Evolutionary conservation across 306 rosid species (phyloP), one percentile per base, ranked within the genome.

Genomic region (Citrullus amarus): DNA sequence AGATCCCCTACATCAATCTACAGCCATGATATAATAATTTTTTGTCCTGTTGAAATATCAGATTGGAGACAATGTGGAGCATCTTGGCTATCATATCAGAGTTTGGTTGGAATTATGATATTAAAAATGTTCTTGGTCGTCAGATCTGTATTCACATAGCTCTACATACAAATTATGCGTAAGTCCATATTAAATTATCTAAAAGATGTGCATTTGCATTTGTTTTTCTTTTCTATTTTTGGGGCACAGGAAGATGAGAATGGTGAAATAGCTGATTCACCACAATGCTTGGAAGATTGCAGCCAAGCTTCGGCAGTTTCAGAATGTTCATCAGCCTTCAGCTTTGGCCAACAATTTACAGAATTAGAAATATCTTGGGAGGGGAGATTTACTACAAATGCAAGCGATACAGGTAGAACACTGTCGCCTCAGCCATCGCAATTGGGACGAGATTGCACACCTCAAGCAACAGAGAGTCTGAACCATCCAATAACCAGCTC

Each of bases 161-260:
- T 20, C 32, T 32, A 60, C 67, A 28, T 15, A 34, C 12, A 34
- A 62, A 6, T 62, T 34, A 62, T 75, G 36, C 72, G 9, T 3
- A n/a, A 17, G 63, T 75, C 18, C 17, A 12, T 62, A 25, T 54
- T 77, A 41, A 41, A 60, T 43, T 65, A 51, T 57, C 46, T 53
- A 30, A 70, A 48, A 77, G n/a, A 74, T 56, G 25, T 73, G 53
- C 28, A 20, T 38, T 60, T 36, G 8, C 28, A 30, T 69, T 83
- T 89, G 39, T 84, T 76, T 16, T 34, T 3, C 1, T 43, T 18
- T 51, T 81, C 61, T 22, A 30, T 17, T 66, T 18, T 17, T 25
- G 2, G 2, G 63, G 82, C 72, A 60, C 86, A 92, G 96, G 96
- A 88, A 87, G 80, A 73, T 84, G 90, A 83, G 70, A 89, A 86